Evolutionary conservation across 805 yeast species (phyloP).

Genomic region (Yarrowia sp.): DNA sequence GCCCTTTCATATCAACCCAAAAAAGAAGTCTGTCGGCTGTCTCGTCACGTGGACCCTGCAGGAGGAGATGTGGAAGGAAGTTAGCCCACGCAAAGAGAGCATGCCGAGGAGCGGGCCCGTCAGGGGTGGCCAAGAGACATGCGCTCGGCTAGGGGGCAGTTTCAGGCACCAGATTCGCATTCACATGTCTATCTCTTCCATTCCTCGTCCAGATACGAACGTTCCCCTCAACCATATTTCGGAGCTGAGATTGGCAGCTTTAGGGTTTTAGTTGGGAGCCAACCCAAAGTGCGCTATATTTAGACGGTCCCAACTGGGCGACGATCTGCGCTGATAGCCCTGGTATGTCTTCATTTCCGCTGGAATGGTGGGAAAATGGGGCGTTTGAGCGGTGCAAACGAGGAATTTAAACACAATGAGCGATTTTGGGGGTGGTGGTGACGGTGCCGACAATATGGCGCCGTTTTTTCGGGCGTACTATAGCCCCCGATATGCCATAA

Average conservation of each 20-base stretch:
- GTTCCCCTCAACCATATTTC: conserved; percentile 24
- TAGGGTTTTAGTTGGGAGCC: conserved; percentile 24
- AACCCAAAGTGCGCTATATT: conserved; percentile 17
- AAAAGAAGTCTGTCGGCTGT: conserved; percentile 2
- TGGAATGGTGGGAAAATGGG: conserved; percentile 2
- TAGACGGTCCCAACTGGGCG: conserved; percentile 13
- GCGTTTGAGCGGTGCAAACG: neutral
- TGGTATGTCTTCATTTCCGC: conserved; percentile 21
- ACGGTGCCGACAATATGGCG: no score
- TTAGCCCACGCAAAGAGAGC: neutral
- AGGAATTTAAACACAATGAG: no score
- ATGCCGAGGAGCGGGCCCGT: neutral
- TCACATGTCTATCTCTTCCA: neutral
- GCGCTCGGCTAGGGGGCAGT: no score
- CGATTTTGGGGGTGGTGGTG: no score
- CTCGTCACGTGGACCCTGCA: conserved; percentile 35
- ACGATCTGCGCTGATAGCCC: conserved; percentile 26
- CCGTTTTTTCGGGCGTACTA: neutral
- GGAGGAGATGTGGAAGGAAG: conserved; percentile 12
- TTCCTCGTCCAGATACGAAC: neutral
- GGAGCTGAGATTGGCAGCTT: neutral
- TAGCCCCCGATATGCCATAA: neutral
- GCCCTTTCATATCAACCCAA: conserved; percentile 1
- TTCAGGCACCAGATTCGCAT: no score
- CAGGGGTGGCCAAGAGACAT: no score